phyloP scores from a whole-genome alignment of 164 flowering plant genomes.

The Nelumbo lutea region DNA sequence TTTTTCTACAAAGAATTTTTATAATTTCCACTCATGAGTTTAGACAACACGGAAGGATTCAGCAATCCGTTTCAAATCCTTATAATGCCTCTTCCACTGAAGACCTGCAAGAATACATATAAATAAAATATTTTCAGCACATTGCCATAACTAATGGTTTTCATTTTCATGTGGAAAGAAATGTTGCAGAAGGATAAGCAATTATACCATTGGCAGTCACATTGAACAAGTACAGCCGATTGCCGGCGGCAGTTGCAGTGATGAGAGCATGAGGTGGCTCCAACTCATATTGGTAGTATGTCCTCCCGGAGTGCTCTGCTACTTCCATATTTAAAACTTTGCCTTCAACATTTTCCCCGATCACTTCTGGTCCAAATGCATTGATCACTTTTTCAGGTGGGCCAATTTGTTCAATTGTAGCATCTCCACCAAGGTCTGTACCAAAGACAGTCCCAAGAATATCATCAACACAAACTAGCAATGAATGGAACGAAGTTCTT shows the following conservation, averaged over 20 bases:
- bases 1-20: not conserved
- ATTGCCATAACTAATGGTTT: not conserved
- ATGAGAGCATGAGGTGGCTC: constrained; percentile 90
- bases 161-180: not conserved
- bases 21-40: not conserved
- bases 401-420: constrained; percentile 68
- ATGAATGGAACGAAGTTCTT: not conserved
- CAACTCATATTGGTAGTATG: constrained; percentile 78
- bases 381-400: constrained; percentile 81
- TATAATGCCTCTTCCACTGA: constrained; percentile 88
- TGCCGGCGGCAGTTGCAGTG: constrained; percentile 98
- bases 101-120: constrained; percentile 51
- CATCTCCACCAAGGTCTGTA: constrained; percentile 67
- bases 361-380: constrained; percentile 97
- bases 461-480: not conserved
- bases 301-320: constrained; percentile 64
- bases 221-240: constrained; percentile 77
- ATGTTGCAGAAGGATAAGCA: not conserved
- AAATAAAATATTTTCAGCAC: not conserved
- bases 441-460: constrained; percentile 5
- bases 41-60: constrained; percentile 78
- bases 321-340: constrained; percentile 55
- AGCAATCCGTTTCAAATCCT: constrained; percentile 68
- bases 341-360: constrained; percentile 94
- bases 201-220: constrained; percentile 68